Conservation (phyloP, 2,329 filamentous ascomycete genomes). For the Arthrobotrys entomopaga region DNA sequence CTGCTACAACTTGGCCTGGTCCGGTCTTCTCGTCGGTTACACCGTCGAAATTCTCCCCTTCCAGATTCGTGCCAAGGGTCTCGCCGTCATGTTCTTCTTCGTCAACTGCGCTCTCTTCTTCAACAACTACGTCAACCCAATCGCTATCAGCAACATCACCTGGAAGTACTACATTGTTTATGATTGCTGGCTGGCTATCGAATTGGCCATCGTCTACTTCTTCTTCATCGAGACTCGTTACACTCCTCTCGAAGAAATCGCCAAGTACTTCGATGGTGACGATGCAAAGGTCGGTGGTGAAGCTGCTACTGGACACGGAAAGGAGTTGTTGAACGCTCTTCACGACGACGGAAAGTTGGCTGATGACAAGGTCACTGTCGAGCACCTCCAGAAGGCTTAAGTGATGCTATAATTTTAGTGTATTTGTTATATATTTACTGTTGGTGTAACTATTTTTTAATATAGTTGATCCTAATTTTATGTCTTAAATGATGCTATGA, state of each 20-base stretch:
- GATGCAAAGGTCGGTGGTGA: constrained; percentile 59
- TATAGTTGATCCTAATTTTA: constrained; percentile 37
- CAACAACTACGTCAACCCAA: constrained; percentile 66
- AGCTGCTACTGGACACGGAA: constrained; percentile 53
- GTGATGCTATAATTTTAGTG: constrained; percentile 18
- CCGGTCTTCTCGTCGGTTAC: constrained; percentile 64
- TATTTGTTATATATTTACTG: constrained; percentile 11
- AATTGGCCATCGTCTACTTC: constrained; percentile 64
- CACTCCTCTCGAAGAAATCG: constrained; percentile 65
- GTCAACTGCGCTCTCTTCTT: constrained; percentile 66
- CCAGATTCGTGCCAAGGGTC: constrained; percentile 64
- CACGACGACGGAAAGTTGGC: constrained; percentile 55
- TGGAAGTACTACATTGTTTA: constrained; percentile 66
- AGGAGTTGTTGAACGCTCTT: constrained; percentile 54
- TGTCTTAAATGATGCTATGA: constrained; percentile 40
- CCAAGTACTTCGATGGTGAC: constrained; percentile 64
- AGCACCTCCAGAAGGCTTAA: constrained; percentile 54
- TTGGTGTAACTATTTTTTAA: constrained; percentile 51
- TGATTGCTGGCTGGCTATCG: constrained; percentile 63
- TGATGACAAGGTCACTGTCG: constrained; percentile 49
- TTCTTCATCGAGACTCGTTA: constrained; percentile 65
- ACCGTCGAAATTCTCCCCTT: constrained; percentile 65
- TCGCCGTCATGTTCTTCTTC: constrained; percentile 64
- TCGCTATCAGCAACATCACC: constrained; percentile 63
- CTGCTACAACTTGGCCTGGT: constrained; percentile 63